Conservation (phyloP, 176 grass and related monocot species). For the Puccinellia tenuiflora region DNA sequence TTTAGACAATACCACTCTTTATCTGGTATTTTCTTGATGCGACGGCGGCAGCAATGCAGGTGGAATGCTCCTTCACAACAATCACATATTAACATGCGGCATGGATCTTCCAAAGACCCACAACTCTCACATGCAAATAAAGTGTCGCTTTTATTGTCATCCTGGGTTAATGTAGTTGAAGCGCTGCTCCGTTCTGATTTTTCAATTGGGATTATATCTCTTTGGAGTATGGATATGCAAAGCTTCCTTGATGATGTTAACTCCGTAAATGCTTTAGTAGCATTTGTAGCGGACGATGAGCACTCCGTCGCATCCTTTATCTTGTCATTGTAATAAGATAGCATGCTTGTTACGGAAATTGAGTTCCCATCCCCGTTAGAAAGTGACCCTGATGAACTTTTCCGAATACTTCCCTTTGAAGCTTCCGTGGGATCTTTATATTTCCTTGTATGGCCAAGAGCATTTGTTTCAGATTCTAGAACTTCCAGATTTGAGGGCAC, state of each 20-base stretch:
- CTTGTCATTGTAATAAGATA: conserved; percentile 19
- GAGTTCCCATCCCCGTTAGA: conserved; percentile 21
- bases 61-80: conserved; percentile 74
- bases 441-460: background rate
- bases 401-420: background rate
- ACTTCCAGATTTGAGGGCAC: background rate
- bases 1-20: conserved; percentile 58
- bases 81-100: conserved; percentile 80
- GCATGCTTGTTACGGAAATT: conserved; percentile 19
- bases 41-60: conserved; percentile 48
- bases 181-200: conserved; percentile 14
- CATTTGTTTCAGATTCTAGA: conserved; percentile 3
- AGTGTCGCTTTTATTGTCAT: conserved; percentile 21
- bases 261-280: conserved; percentile 25
- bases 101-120: conserved; percentile 36
- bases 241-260: conserved; percentile 36
- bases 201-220: conserved; percentile 28
- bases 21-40: conserved; percentile 42
- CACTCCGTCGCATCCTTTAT: conserved; percentile 30
- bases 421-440: background rate
- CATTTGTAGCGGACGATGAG: conserved; percentile 31
- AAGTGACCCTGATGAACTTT: background rate
- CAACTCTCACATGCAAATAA: conserved; percentile 58
- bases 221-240: conserved; percentile 58
- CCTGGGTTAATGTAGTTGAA: background rate